Base-by-base conservation (phyloP, 805 yeast species). In the Candida alai region DNA sequence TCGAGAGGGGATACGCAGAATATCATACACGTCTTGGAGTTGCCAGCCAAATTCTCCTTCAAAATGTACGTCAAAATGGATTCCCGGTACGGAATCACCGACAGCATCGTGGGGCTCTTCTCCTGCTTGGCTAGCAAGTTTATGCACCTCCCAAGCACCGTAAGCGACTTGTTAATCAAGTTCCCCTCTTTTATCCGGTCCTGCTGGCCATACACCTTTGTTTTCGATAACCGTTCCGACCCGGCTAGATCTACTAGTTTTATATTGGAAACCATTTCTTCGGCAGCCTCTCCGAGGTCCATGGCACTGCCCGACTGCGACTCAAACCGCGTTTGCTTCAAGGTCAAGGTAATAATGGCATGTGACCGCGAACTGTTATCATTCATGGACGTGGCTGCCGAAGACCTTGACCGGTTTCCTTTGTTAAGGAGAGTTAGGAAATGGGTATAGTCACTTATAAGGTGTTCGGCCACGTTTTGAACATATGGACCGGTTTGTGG, bases 21-120 rank as follows among this genome's bases (percentile, higher is more conserved):
- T n/a, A 87, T 73, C 83, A 87, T 77, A 1, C 81, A 80, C 0
- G 95, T 88, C 49, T 82, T 84, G n/a, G 93, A 80, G 49, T 84
- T 83, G 1, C 96, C 96, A 1, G 93, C 87, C 23, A 86, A 60
- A 39, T 76, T 78, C 44, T 84, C 90, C 48, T 79, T 80, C 42
- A 85, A 62, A 2, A 85, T 60, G 76, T 89, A 81, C 0, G 95
- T 85, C 35, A 85, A 60, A 0, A 71, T 65, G 0, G 94, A 83
- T 45, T 85, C 95, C 42, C 95, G 64, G 47, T 80, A 82, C 0
- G 90, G 90, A 1, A 79, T n/a, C 70, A 11, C 76, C 56, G 5
- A 62, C 51, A 6, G 37, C 33, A 10, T 46, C 42, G 7, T 40
- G 30, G 1, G 56, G 42, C 12, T 11, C 21, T 4, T 19, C 13